Conservation (phyloP, 148 eudicot genomes). For the Rhododendron griersonianum region DNA sequence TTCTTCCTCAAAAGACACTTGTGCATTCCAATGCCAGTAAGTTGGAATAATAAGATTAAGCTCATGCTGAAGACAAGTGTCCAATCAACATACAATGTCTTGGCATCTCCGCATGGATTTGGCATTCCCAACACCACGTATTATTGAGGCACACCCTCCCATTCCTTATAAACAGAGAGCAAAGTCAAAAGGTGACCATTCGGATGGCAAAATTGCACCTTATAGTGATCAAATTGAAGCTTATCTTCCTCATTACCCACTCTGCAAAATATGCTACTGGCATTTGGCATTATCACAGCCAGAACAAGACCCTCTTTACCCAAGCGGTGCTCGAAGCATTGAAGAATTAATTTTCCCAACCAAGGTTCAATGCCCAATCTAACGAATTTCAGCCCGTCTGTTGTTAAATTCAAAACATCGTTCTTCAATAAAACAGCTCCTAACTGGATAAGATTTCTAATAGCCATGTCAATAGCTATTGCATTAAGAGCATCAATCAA, state of each 20-base stretch:
- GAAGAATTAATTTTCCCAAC: conserved; percentile 69
- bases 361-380: conserved; percentile 88
- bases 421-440: conserved; percentile 60
- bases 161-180: conserved; percentile 75
- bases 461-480: conserved; percentile 70
- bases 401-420: conserved; percentile 48
- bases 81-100: conserved; percentile 63
- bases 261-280: conserved; percentile 83
- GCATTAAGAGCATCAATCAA: conserved; percentile 72
- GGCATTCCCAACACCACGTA: conserved; percentile 94
- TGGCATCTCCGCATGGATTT: conserved; percentile 87
- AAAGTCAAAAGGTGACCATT: conserved; percentile 12
- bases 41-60: conserved; percentile 59
- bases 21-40: conserved; percentile 76
- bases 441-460: conserved; percentile 68
- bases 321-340: conserved; percentile 40
- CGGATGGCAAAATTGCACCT: conserved; percentile 41
- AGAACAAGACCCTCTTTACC: conserved; percentile 87
- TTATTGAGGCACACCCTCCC: conserved; percentile 62
- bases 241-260: conserved; percentile 69
- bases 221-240: conserved; percentile 69
- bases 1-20: conserved; percentile 41
- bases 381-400: conserved; percentile 53
- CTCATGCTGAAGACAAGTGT: conserved; percentile 61
- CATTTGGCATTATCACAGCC: conserved; percentile 89